A percentile compares a stretch with the other conserved stretches of the same genome.
Conservation (phyloP, 768 basidiomycete genomes). For the Pulveroboletus sp. region DNA sequence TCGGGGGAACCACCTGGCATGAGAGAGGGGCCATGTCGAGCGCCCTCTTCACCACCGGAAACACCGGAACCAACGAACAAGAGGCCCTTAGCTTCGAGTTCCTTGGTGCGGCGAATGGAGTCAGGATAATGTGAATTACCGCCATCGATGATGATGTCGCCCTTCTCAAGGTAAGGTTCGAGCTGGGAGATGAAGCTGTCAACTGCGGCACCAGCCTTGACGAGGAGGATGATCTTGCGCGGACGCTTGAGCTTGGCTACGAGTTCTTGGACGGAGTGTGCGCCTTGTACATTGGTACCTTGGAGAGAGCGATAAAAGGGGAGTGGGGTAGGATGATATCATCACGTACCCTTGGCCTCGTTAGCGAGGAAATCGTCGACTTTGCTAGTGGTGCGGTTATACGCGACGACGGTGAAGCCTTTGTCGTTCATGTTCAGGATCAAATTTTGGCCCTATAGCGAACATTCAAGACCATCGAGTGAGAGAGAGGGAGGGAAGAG, state of each 20-base stretch:
- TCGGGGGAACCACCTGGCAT: constrained; percentile 96
- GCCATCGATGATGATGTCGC: constrained; percentile 99
- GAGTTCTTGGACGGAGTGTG: constrained; percentile 90
- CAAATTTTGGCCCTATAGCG: constrained; percentile 82
- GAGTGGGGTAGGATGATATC: constrained; percentile 23
- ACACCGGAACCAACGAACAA: constrained; percentile 99
- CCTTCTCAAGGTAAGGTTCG: constrained; percentile 82
- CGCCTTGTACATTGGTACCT: constrained; percentile 96
- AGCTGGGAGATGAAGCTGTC: constrained; percentile 93
- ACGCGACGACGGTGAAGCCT: constrained; percentile 94
- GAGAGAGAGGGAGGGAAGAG: constrained; percentile 10
- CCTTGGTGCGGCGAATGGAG: constrained; percentile 88
- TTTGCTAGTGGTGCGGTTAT: constrained; percentile 95
- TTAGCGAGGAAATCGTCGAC: constrained; percentile 94
- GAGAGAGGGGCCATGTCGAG: constrained; percentile 92
- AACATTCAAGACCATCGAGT: constrained; percentile 3
- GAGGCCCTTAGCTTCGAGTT: constrained; percentile 91
- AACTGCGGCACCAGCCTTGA: constrained; percentile 95
- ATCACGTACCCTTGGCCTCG: constrained; percentile 87
- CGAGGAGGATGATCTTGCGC: constrained; percentile 96
- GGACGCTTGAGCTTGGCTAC: constrained; percentile 88
- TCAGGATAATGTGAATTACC: constrained; percentile 99
- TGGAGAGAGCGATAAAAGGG: constrained; percentile 18
- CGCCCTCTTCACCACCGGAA: constrained; percentile 99
- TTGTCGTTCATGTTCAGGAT: constrained; percentile 99